phyloP scores from a whole-genome alignment of 2,329 filamentous ascomycete species.

The Leptographium radiaticola region DNA sequence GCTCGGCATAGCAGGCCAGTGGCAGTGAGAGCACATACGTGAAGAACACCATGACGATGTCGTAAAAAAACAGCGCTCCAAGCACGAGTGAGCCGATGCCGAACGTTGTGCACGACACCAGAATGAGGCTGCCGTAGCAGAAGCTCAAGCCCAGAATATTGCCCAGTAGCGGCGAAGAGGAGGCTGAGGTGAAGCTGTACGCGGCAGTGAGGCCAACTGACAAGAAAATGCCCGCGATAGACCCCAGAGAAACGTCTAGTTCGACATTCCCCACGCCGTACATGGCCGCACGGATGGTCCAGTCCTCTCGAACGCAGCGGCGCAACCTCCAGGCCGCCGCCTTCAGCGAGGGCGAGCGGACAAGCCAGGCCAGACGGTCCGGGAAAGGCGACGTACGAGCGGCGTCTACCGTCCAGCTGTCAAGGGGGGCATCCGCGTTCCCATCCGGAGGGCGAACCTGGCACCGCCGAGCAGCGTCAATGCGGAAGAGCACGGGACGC shows the following conservation, averaged over 20 bases:
- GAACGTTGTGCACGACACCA: slow-evolving; percentile 85
- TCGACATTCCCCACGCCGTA: slow-evolving; percentile 36
- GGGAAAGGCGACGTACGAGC: slow-evolving; percentile 25
- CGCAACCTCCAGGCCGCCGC: slow-evolving; percentile 36
- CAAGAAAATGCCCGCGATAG: slow-evolving; percentile 40
- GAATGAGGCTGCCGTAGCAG: slow-evolving; percentile 67
- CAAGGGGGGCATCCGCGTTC: neutral
- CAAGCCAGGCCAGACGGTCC: slow-evolving; percentile 21
- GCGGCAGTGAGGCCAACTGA: slow-evolving; percentile 40
- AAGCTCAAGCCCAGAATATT: slow-evolving; percentile 82
- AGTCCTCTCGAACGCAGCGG: slow-evolving; percentile 34
- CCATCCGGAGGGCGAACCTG: slow-evolving; percentile 18
- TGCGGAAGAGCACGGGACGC: slow-evolving; percentile 22
- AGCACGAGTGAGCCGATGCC: slow-evolving; percentile 68
- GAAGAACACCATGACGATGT: slow-evolving; percentile 86
- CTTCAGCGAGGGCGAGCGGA: slow-evolving; percentile 14
- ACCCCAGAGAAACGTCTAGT: slow-evolving; percentile 38
- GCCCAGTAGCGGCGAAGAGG: slow-evolving; percentile 43
- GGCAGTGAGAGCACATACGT: slow-evolving; percentile 37
- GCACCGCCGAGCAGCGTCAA: slow-evolving; percentile 26
- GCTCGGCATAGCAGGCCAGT: neutral
- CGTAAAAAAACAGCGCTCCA: slow-evolving; percentile 76
- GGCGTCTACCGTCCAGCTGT: slow-evolving; percentile 15
- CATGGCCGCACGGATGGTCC: slow-evolving; percentile 35
- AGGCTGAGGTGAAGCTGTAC: slow-evolving; percentile 50